Evolutionary conservation across 495 filamentous ascomycete species (phyloP).

Genomic region (Hyaloscypha hepaticicola): DNA sequence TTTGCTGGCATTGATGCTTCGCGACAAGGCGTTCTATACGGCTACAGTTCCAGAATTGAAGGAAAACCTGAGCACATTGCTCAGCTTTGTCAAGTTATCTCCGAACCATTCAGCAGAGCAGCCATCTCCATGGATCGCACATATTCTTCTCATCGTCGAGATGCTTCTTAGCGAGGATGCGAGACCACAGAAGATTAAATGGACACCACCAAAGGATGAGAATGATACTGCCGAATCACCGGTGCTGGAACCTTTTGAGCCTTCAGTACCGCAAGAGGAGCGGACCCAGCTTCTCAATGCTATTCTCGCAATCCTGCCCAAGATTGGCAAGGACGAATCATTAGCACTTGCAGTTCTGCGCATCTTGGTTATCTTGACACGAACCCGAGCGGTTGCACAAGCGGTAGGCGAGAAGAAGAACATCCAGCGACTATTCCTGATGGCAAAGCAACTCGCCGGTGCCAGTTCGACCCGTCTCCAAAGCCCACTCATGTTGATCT

Average conservation of each 20-base stretch:
- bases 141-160: constrained; percentile 86
- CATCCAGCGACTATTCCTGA: constrained; percentile 85
- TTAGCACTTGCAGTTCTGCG: constrained; percentile 81
- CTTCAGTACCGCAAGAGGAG: constrained; percentile 63
- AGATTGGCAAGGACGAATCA: constrained; percentile 80
- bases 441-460: constrained; percentile 87
- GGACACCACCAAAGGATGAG: constrained; percentile 61
- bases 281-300: constrained; percentile 69
- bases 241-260: constrained; percentile 57
- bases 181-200: constrained; percentile 71
- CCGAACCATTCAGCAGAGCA: constrained; percentile 66
- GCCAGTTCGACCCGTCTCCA: constrained; percentile 72
- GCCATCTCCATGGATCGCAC: constrained; percentile 85
- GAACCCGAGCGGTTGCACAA: constrained; percentile 70
- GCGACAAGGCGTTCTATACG: constrained; percentile 77
- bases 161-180: constrained; percentile 84
- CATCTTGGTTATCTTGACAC: constrained; percentile 86
- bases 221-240: constrained; percentile 54
- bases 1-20: constrained; percentile 82
- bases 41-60: constrained; percentile 73
- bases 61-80: constrained; percentile 71
- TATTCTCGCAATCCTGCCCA: constrained; percentile 77
- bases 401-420: constrained; percentile 82
- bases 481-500: constrained; percentile 75
- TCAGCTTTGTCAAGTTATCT: constrained; percentile 78